Evolutionary conservation across 2,329 filamentous ascomycete species (phyloP).

Genomic region (Davidsoniella eucalypti): DNA sequence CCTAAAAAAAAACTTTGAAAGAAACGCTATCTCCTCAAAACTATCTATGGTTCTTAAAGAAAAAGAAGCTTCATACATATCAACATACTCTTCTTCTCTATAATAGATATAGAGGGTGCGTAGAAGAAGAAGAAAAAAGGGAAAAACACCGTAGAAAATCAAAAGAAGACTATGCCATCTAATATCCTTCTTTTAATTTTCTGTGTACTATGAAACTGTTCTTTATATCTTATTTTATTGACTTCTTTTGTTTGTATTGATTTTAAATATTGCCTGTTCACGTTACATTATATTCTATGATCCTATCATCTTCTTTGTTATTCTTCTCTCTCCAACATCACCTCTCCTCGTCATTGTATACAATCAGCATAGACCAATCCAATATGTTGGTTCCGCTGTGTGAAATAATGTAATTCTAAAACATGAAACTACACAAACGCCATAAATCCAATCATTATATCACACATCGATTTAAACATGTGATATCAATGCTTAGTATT

Average conservation of each 20-base stretch:
- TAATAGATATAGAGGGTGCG: not conserved
- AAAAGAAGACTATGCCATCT: not conserved
- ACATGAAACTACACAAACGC: too few species aligned
- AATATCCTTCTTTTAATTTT: not conserved
- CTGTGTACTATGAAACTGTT: not conserved
- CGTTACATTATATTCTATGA: not conserved
- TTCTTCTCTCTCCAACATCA: not conserved
- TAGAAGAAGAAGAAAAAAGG: not conserved
- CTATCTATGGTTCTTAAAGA: not conserved
- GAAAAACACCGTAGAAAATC: not conserved
- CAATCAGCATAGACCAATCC: too few species aligned
- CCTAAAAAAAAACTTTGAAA: conserved; percentile 3
- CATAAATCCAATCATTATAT: too few species aligned
- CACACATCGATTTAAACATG: too few species aligned
- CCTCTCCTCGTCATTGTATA: not conserved
- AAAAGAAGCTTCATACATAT: not conserved
- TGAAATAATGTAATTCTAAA: too few species aligned
- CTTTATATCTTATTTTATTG: not conserved
- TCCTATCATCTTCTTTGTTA: not conserved
- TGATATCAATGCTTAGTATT: too few species aligned
- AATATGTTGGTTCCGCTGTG: too few species aligned
- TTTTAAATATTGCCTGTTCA: not conserved
- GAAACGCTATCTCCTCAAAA: not conserved
- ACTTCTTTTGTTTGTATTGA: not conserved
- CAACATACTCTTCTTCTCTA: not conserved